Percentiles rank a stretch among this genome's conserved stretches.
Evolutionary conservation across 2,329 filamentous ascomycete species (phyloP).

Genomic region (Nigrograna mackinnonii): DNA sequence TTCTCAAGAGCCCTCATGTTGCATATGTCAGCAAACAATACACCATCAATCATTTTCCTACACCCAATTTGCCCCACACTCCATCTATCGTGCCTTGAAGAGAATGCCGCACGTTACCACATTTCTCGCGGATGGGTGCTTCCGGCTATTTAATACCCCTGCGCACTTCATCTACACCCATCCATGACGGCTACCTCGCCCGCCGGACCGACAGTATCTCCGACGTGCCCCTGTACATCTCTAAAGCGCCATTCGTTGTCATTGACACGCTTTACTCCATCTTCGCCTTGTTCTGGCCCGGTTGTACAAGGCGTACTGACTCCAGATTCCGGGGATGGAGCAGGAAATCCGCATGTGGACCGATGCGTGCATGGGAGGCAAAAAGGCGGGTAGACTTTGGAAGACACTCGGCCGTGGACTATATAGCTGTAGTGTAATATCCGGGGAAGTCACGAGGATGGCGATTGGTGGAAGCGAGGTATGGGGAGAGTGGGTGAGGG

Average conservation of each 20-base stretch:
- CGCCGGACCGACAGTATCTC: conserved; percentile 16
- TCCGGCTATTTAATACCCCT: conserved; percentile 30
- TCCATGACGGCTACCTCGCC: conserved; percentile 18
- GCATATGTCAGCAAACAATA: neutral
- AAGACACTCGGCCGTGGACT: too few relatives aligned
- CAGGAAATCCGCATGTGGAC: conserved; percentile 9
- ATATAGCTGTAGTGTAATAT: conserved; percentile 4
- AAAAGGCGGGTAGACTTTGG: too few relatives aligned
- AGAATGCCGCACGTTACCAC: conserved; percentile 17
- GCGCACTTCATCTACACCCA: conserved; percentile 23
- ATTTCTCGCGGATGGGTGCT: conserved; percentile 13
- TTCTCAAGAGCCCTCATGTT: conserved; percentile 1
- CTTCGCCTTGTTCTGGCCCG: neutral
- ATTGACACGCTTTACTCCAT: conserved; percentile 4
- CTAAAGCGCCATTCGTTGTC: neutral
- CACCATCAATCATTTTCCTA: neutral
- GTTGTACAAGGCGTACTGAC: conserved; percentile 13
- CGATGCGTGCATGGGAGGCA: conserved; percentile 7
- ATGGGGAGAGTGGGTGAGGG: neutral
- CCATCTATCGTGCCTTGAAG: conserved; percentile 11
- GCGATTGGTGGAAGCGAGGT: conserved; percentile 3
- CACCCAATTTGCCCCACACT: neutral
- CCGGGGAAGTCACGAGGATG: conserved; percentile 7
- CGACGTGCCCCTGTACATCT: conserved; percentile 5
- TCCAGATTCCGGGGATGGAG: conserved; percentile 16